phyloP scores from a whole-genome alignment of 1,284 basidiomycete species.

The Pseudozyma thailandica region DNA sequence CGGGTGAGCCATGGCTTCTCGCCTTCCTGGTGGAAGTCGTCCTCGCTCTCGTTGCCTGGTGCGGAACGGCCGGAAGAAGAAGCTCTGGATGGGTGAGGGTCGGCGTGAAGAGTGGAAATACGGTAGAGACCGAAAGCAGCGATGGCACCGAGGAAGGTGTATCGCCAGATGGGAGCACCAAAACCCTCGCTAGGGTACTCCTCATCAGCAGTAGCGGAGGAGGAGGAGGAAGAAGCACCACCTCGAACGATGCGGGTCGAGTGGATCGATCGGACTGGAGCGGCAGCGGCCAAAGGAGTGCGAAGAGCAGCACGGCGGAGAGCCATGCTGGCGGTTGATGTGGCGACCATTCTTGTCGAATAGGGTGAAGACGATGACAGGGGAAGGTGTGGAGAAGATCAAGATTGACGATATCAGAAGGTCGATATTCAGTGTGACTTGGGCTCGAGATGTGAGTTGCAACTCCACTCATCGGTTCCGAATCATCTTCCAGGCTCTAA shows the following conservation, averaged over 20 bases:
- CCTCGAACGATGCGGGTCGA: constrained; percentile 35
- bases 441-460: constrained; percentile 2
- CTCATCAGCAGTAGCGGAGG: constrained; percentile 26
- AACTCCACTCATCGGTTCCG: constrained; percentile 18
- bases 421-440: not conserved
- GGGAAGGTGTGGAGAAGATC: not conserved
- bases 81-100: constrained; percentile 50
- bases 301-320: constrained; percentile 20
- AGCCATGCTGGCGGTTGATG: constrained; percentile 15
- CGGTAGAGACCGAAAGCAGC: constrained; percentile 55
- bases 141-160: constrained; percentile 46
- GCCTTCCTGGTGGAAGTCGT: constrained; percentile 44
- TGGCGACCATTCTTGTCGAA: constrained; percentile 33
- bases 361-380: constrained; percentile 11
- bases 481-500: not conserved
- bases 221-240: constrained; percentile 30
- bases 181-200: constrained; percentile 49
- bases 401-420: not conserved
- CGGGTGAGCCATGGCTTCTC: constrained; percentile 62
- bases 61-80: constrained; percentile 50
- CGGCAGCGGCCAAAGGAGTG: constrained; percentile 2
- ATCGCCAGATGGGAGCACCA: constrained; percentile 58
- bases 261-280: constrained; percentile 41
- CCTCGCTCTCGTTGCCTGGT: constrained; percentile 54
- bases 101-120: constrained; percentile 49